Base-by-base conservation (phyloP, 2,329 filamentous ascomycete species). In the Phialophora chinensis region DNA sequence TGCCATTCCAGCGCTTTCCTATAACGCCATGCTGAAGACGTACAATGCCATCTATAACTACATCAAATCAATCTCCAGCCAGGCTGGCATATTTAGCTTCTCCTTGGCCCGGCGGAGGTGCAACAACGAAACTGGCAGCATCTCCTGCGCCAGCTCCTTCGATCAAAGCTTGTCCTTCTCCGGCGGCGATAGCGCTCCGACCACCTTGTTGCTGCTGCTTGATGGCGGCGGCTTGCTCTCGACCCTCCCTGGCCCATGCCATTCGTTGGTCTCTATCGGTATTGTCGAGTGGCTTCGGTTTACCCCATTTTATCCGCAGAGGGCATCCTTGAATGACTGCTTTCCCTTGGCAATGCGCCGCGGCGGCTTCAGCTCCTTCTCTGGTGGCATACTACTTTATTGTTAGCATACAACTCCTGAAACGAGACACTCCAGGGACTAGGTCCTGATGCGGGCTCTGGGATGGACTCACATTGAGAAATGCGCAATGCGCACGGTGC, bases 401-500 rank as follows among this genome's bases (percentile, higher is more conserved):
- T 8, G 17, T 44, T n/a, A 44, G 38, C 17, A 44, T n/a, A 44
- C 17, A 20, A 20, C 5, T 20, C 38, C 38, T 44, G 38, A 44
- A n/a, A n/a, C 5, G 17, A n/a, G 38, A 44, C 14, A 7, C 2
- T 17, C 38, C 5, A 17, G 38, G 38, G 38, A 8, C 5, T n/a
- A 4, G 17, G 38, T n/a, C 38, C 14, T n/a, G 14, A 42, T 4
- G 6, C 17, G 38, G 38, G 38, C 17, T 42, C 38, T 44, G 38
- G 38, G 38, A 44, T n/a, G 17, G 38, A 44, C 38, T 44, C 38
- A 44, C 38, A 80, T 99, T 99, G 80, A 99, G 84, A 76, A 98
- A 99, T 1, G 95, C 95, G 77, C 93, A 98, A 76, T 98, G 95
- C 17, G 94, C 94, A 82, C 96, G 93, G 80, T 99, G 95, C 6